Evolutionary conservation across 2,329 filamentous ascomycete species (phyloP).

Genomic region (Furcasterigmium furcatum): DNA sequence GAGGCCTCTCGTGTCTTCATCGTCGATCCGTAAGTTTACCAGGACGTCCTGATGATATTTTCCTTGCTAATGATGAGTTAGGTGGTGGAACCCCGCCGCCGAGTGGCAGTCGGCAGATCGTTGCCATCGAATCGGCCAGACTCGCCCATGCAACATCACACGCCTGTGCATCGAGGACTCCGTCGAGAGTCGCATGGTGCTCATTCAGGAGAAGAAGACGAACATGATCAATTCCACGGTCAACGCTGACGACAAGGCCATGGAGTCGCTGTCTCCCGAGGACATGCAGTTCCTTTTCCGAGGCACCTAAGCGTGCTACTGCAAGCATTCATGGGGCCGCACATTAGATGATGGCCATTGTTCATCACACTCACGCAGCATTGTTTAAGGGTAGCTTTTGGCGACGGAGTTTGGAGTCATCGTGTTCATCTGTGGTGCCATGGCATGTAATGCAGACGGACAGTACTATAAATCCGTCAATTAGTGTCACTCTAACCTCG

Average conservation of each 20-base stretch:
- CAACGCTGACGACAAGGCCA: slow-evolving; percentile 85
- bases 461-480: too few relatives aligned
- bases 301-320: slow-evolving; percentile 39
- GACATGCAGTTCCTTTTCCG: slow-evolving; percentile 97
- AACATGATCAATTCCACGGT: slow-evolving; percentile 97
- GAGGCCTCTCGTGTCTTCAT: slow-evolving; percentile 96
- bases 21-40: slow-evolving; percentile 76
- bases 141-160: slow-evolving; percentile 89
- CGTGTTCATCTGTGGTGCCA: too few relatives aligned
- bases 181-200: slow-evolving; percentile 91
- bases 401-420: too few relatives aligned
- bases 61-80: slow-evolving; percentile 14
- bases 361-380: too few relatives aligned
- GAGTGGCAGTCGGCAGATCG: slow-evolving; percentile 98
- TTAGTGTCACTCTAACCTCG: too few relatives aligned
- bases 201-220: slow-evolving; percentile 97
- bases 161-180: slow-evolving; percentile 95
- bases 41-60: not conserved
- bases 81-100: slow-evolving; percentile 99
- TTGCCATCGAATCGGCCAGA: slow-evolving; percentile 93
- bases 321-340: too few relatives aligned
- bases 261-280: slow-evolving; percentile 85
- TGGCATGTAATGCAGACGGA: too few relatives aligned
- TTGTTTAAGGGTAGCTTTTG: too few relatives aligned
- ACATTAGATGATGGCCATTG: too few relatives aligned